A percentile compares a stretch with the other conserved stretches of the same genome.
phyloP scores from a whole-genome alignment of 257 asterid genomes.

The Nicotiana noctiflora region DNA sequence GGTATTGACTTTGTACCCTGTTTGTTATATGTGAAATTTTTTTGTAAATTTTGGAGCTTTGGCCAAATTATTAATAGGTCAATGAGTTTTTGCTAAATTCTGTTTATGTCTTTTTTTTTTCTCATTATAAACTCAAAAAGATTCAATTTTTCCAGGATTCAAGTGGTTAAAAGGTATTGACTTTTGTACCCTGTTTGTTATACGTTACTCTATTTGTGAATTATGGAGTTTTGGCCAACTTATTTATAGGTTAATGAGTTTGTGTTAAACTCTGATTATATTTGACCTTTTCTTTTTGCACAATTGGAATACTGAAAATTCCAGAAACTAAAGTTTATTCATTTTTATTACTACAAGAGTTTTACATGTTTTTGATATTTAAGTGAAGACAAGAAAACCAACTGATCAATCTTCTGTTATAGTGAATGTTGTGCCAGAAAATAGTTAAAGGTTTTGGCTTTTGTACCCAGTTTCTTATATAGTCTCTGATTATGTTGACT shows the following conservation, averaged over 20 bases:
- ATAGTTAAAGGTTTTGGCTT: neutral
- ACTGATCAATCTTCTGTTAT: neutral
- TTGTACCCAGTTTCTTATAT: neutral
- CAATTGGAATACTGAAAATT: too few relatives aligned
- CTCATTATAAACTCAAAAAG: too few relatives aligned
- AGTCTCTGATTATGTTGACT: neutral
- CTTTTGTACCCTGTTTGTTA: neutral
- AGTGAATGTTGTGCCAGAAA: neutral
- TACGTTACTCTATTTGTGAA: neutral
- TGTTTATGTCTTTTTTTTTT: too few relatives aligned
- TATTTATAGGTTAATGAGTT: neutral
- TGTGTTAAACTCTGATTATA: too few relatives aligned
- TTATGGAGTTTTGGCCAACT: neutral
- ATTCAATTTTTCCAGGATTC: neutral
- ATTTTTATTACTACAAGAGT: too few relatives aligned
- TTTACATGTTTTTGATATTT: too few relatives aligned
- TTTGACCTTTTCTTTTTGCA: too few relatives aligned
- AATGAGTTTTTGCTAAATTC: neutral
- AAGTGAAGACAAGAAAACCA: neutral
- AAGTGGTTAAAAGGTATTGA: too few relatives aligned
- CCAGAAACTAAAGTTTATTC: too few relatives aligned
- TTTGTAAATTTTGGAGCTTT: neutral
- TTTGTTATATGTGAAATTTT: neutral
- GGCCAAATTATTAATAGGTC: neutral
- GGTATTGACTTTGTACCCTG: too few relatives aligned